Conservation (phyloP, 345 rosid genomes). For the Cochlearia excelsa region DNA sequence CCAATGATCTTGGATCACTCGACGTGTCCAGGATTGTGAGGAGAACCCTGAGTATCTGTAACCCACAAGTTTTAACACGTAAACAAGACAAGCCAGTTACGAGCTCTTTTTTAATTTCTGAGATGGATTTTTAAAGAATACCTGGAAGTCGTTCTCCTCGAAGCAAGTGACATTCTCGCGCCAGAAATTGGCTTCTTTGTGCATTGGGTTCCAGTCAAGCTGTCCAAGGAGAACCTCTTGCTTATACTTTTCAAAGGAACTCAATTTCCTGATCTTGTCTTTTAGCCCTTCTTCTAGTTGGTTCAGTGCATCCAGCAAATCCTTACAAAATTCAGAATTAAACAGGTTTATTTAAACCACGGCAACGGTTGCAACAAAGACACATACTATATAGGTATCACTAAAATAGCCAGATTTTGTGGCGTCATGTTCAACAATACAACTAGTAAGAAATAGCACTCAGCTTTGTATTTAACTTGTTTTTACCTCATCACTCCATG, state of each 20-base stretch:
- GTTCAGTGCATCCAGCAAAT: slow-evolving; percentile 76
- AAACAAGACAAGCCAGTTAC: too few species aligned
- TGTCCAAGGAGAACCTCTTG: slow-evolving; percentile 96
- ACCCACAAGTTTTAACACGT: slow-evolving; percentile 9
- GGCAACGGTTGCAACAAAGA: slow-evolving; percentile 3
- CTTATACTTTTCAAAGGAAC: slow-evolving; percentile 93
- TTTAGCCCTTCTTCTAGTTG: slow-evolving; percentile 82
- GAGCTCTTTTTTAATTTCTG: too few species aligned
- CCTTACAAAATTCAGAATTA: slow-evolving; percentile 42
- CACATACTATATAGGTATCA: neutral
- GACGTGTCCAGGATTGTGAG: slow-evolving; percentile 87
- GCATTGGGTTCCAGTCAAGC: slow-evolving; percentile 99
- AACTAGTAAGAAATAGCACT: neutral
- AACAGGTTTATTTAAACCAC: neutral
- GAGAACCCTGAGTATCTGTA: slow-evolving; percentile 90
- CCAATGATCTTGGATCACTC: slow-evolving; percentile 74
- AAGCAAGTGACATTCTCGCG: slow-evolving; percentile 79
- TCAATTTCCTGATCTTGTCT: slow-evolving; percentile 76
- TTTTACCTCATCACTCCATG: slow-evolving; percentile 98
- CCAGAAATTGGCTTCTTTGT: slow-evolving; percentile 90
- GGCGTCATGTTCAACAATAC: too few species aligned
- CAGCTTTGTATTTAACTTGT: slow-evolving; percentile 16
- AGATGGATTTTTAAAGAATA: slow-evolving; percentile 21
- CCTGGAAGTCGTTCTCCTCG: slow-evolving; percentile 98
- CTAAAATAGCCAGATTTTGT: neutral